Conservation (phyloP, 495 filamentous ascomycete species). For the Neurospora sp. region DNA sequence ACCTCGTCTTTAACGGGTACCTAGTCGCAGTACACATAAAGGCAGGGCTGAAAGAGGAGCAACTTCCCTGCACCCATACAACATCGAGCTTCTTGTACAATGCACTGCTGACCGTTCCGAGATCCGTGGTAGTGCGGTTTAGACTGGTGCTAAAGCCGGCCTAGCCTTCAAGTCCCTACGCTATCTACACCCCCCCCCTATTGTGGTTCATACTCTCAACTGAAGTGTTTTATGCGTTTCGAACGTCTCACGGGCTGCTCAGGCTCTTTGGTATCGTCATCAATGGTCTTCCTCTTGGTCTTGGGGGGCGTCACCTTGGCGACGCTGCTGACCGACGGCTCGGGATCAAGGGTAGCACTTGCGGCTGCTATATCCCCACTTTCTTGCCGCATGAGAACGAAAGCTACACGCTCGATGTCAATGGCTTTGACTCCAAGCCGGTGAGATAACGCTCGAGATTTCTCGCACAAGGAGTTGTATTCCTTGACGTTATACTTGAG, state of each 20-base stretch:
- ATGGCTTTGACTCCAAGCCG: conserved; percentile 45
- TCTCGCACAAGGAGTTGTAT: conserved; percentile 44
- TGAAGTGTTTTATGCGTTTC: conserved; percentile 19
- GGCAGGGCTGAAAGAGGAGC: conserved; percentile 17
- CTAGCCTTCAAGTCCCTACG: neutral
- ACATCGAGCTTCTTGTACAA: neutral
- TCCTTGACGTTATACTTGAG: conserved; percentile 60
- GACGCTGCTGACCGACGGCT: neutral
- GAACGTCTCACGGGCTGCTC: conserved; percentile 15
- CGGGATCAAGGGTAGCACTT: conserved; percentile 1
- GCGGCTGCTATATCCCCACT: neutral
- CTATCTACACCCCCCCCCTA: neutral
- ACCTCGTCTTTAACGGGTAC: conserved; percentile 1
- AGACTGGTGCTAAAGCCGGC: neutral
- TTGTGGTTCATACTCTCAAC: neutral
- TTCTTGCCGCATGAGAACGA: conserved; percentile 42
- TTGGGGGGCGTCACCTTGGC: neutral
- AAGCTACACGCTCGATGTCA: conserved; percentile 61
- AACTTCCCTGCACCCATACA: neutral
- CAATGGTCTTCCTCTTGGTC: conserved; percentile 26
- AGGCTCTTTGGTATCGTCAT: conserved; percentile 9
- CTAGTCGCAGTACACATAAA: neutral
- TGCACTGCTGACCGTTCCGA: conserved; percentile 12
- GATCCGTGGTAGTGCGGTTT: neutral
- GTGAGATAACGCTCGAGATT: conserved; percentile 32